phyloP scores from a whole-genome alignment of 345 rosid species.

The Xanthoceras sorbifolium region DNA sequence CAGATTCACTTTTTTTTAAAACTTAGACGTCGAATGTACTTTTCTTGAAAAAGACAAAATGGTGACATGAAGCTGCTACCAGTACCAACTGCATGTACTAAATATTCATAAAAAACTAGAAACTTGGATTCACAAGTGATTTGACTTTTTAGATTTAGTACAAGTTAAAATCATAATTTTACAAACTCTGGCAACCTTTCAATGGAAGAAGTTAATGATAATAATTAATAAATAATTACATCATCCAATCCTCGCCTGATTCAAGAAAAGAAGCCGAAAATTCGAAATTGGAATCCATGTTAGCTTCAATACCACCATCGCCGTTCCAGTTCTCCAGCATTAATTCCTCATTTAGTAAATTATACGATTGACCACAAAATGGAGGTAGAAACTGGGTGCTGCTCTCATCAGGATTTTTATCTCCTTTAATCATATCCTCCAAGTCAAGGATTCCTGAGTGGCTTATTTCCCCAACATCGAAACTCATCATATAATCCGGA shows the following conservation, averaged over 20 bases:
- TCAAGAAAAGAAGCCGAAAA: constrained; percentile 14
- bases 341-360: not conserved
- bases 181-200: not conserved
- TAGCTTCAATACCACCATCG: not conserved
- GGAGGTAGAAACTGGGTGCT: not conserved
- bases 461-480: not conserved
- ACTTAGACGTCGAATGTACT: too few relatives aligned
- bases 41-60: too few relatives aligned
- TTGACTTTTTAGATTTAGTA: too few relatives aligned
- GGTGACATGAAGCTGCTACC: too few relatives aligned
- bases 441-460: constrained; percentile 12
- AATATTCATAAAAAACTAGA: not conserved
- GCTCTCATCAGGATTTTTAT: not conserved
- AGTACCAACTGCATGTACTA: not conserved
- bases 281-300: constrained; percentile 25
- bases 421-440: not conserved
- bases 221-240: constrained; percentile 8
- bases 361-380: not conserved
- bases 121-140: not conserved
- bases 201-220: too few relatives aligned
- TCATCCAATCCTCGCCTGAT: constrained; percentile 20
- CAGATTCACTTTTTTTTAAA: too few relatives aligned
- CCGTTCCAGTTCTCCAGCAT: constrained; percentile 12
- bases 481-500: not conserved
- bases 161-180: not conserved